Conservation (phyloP, 1,139 yeast species). For the Nakaseomyces glabratus region DNA sequence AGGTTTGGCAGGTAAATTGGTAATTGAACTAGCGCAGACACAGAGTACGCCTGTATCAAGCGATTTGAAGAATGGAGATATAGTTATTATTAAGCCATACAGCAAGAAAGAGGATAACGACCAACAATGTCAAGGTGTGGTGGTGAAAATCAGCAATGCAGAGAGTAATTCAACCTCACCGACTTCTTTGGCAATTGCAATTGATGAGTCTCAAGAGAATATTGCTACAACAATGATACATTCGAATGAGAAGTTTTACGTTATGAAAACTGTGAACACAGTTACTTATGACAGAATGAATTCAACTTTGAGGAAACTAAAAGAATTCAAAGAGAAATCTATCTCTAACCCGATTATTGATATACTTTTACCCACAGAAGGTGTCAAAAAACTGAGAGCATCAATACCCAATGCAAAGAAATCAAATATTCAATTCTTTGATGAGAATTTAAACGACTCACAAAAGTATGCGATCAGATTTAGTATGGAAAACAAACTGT, state of each 20-base stretch:
- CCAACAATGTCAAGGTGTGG: constrained; percentile 7
- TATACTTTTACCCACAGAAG: constrained; percentile 12
- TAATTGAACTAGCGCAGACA: constrained; percentile 36
- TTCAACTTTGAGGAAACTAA: constrained; percentile 62
- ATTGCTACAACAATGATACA: constrained; percentile 35
- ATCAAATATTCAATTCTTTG: constrained; percentile 34
- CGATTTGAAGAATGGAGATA: constrained; percentile 5
- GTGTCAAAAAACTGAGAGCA: neutral
- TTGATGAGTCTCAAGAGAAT: constrained; percentile 49
- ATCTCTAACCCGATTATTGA: constrained; percentile 22
- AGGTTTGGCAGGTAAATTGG: constrained; percentile 73
- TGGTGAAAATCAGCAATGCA: constrained; percentile 14
- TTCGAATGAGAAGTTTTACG: constrained; percentile 40
- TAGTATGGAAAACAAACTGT: constrained; percentile 41
- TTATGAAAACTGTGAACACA: constrained; percentile 60
- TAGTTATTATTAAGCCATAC: constrained; percentile 4
- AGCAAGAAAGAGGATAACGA: constrained; percentile 8
- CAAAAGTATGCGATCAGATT: constrained; percentile 59
- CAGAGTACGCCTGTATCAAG: constrained; percentile 2
- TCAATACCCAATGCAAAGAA: neutral
- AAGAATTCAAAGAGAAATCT: constrained; percentile 37
- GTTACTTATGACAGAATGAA: constrained; percentile 73
- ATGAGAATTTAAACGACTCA: constrained; percentile 53
- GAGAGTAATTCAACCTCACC: constrained; percentile 5
- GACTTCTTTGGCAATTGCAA: constrained; percentile 43